Conservation (phyloP, 163 green algal species). For the Scenedesmus sp. region DNA sequence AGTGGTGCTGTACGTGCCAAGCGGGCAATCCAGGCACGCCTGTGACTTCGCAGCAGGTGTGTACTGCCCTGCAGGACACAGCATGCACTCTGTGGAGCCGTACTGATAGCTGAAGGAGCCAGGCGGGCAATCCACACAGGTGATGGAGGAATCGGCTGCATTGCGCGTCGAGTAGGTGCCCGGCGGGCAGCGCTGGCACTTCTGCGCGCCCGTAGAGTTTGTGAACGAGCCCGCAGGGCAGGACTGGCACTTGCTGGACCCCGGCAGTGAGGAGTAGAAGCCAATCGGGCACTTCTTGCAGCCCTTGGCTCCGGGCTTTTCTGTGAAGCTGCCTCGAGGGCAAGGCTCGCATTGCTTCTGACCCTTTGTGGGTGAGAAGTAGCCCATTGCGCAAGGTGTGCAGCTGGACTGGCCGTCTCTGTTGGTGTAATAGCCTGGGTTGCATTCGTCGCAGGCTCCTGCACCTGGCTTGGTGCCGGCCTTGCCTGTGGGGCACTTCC, state of each 20-base stretch:
- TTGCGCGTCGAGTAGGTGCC: slow-evolving; percentile 50
- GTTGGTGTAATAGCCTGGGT: slow-evolving; percentile 47
- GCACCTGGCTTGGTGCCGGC: slow-evolving; percentile 28
- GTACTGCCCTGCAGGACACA: slow-evolving; percentile 47
- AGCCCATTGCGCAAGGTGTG: slow-evolving; percentile 37
- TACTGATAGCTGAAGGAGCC: slow-evolving; percentile 41
- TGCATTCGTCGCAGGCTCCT: slow-evolving; percentile 22
- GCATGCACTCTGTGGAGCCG: slow-evolving; percentile 44
- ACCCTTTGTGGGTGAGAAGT: slow-evolving; percentile 2
- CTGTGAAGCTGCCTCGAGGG: slow-evolving; percentile 33
- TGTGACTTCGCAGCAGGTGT: background rate
- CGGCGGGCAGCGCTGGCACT: slow-evolving; percentile 31
- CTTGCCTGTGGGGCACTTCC: slow-evolving; percentile 42
- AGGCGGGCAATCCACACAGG: slow-evolving; percentile 47
- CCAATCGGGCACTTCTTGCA: slow-evolving; percentile 47
- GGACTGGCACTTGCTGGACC: slow-evolving; percentile 33
- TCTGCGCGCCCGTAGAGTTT: slow-evolving; percentile 15
- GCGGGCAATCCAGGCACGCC: slow-evolving; percentile 38
- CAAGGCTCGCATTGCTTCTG: slow-evolving; percentile 22
- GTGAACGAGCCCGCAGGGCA: slow-evolving; percentile 50
- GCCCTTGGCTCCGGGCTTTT: slow-evolving; percentile 25
- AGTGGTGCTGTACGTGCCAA: slow-evolving; percentile 39
- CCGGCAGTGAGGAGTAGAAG: slow-evolving; percentile 32
- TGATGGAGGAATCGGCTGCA: slow-evolving; percentile 26
- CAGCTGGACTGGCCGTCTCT: slow-evolving; percentile 36